Base-by-base conservation (phyloP, 148 eudicot species). In the Fagopyrum esculentum region DNA sequence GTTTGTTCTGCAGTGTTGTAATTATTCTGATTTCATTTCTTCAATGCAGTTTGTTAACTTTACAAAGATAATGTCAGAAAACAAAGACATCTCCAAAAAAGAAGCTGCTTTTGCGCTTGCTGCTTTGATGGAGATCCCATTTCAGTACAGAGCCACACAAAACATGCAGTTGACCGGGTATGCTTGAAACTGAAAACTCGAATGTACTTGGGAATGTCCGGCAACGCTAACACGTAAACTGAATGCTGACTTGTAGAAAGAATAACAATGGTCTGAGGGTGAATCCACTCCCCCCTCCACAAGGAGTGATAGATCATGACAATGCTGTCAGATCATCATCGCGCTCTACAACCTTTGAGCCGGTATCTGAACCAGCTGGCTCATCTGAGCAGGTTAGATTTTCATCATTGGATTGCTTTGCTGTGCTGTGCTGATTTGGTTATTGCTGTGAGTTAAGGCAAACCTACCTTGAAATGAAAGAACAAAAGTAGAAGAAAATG, bases 51-150 rank as follows among this genome's bases (percentile, higher is more conserved):
- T 91, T 66, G 97, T 91, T 30, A 83, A 91, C 80, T 89, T 89
- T 84, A 87, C 91, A 55, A 87, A 89, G 72, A 89, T 91, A 49
- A 91, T 87, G 89, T 86, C 91, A 0, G 91, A 86, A 63, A 84
- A 84, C 75, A 81, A 82, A 22, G 80, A 81, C 69, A 73, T 60
- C 69, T 73, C 87, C 4, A 91, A 85, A 77, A 89, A 86, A 79
- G 97, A 91, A 81, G 81, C 97, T 76, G 91, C 87, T n/a, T 91
- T 91, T 80, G 93, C 97, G 45, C 91, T 91, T 47, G 97, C 91
- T 78, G 97, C 93, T 73, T 80, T 89, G 22, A 91, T 91, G 97
- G 97, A 91, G 80, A 86, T 91, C 81, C 97, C 97, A 51, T 52
- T 79, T 64, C 97, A 91, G 81, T 91, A 89, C 79, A 85, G 85